Evolutionary conservation across 768 basidiomycete species (phyloP), one percentile per base, ranked within the genome.

Genomic region (Lentinula boryana): DNA sequence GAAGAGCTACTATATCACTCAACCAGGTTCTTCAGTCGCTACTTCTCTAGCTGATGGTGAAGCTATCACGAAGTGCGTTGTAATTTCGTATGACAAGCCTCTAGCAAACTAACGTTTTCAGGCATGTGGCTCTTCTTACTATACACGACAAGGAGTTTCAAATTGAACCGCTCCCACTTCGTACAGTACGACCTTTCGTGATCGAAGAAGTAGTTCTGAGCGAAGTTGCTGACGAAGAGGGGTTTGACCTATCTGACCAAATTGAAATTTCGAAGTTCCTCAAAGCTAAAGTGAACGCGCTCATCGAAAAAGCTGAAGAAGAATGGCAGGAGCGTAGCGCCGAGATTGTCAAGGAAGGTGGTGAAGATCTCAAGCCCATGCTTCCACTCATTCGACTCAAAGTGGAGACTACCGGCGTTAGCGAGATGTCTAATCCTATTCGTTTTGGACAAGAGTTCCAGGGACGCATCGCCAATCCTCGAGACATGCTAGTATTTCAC

Each of bases 391-490:
- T 97, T 52, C 84, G 95, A 12, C 78, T 97, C 16, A 95, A 93
- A 78, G 92, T 89, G 16, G 93, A 96, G 69, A 95, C 93, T 0
- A 92, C 95, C 0, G 91, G 89, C 46, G 90, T 94, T 7, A 86
- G 85, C 60, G 91, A 93, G 67, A 93, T 93, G 75, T 93, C 91
- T 58, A 99, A 99, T 71, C 95, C 96, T 23, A 89, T 96, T 56
- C 89, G 97, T 9, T 97, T 99, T 70, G 96, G 97, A 1, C 95
- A 96, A 70, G 92, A 96, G 70, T 98, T 98, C 72, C 84, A 87
- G 65, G 93, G 92, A 1, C 83, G 82, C 21, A 82, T 98, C 38
- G 97, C 97, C 10, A 99, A 99, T 69, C 96, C 97, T 15, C 84
- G 93, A 31, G 96, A 98, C 69, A 84, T 97, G 23, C 83, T 99